phyloP scores from a whole-genome alignment of 345 rosid species.

The Cardamine resedifolia region DNA sequence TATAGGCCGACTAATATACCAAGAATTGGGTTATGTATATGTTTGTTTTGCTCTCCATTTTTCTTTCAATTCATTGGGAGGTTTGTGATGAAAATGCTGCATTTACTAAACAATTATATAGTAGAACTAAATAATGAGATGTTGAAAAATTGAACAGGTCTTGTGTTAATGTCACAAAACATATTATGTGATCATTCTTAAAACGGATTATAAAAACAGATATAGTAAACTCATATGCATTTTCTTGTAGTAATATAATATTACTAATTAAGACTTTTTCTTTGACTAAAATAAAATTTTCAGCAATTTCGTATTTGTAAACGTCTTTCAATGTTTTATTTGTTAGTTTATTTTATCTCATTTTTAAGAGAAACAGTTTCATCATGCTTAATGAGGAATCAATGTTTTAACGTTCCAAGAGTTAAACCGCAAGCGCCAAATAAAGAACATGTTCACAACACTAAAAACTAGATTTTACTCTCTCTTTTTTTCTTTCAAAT shows the following conservation, averaged over 20 bases:
- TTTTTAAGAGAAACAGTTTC: not conserved
- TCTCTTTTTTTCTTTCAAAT: not conserved
- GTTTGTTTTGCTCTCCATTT: constrained; percentile 21
- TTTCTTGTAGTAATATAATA: not conserved
- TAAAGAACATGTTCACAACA: constrained; percentile 6
- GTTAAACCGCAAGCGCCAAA: not conserved
- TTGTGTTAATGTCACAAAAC: constrained; percentile 19
- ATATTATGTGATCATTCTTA: constrained; percentile 2
- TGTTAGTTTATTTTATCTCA: not conserved
- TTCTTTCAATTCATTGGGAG: not conserved
- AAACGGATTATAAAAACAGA: constrained; percentile 15
- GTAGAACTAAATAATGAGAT: not conserved
- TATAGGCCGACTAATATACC: constrained; percentile 6
- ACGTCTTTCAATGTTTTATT: not conserved
- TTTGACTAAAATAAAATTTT: not conserved
- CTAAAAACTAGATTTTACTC: not conserved
- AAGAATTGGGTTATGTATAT: constrained; percentile 7
- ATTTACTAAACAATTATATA: not conserved
- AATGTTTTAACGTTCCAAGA: not conserved
- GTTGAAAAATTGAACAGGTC: constrained; percentile 29
- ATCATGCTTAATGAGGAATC: not conserved
- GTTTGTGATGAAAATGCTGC: constrained; percentile 20
- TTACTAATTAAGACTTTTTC: constrained; percentile 3
- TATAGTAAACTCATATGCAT: not conserved
- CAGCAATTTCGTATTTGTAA: not conserved